A percentile compares a stretch with the other conserved stretches of the same genome.
These are phyloP conservation scores for Lipomyces anomalus DNA, from an alignment of 805 yeast species.

Conservation along the genomic window DNA sequence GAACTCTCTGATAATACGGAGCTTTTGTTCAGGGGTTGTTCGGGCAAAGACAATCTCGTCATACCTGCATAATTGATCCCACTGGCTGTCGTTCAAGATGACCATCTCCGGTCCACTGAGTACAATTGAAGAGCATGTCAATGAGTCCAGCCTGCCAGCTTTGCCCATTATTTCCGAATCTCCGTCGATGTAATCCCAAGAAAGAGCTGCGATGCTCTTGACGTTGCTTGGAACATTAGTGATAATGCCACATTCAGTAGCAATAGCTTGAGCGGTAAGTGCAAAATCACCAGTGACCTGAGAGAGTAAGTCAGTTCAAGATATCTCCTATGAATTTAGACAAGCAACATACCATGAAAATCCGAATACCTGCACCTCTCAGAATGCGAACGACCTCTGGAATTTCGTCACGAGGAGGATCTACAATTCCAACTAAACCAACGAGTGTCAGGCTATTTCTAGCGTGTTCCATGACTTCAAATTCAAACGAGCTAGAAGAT, in stretches of 20 bases:
- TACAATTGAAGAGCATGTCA: conserved; percentile 6
- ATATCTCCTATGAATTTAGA: conserved; percentile 93
- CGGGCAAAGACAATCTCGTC: conserved; percentile 40
- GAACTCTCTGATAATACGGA: conserved; percentile 44
- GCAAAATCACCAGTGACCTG: conserved; percentile 68
- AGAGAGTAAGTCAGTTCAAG: too few species aligned
- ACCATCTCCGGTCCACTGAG: conserved; percentile 8
- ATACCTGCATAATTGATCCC: conserved; percentile 39
- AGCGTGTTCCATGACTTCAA: conserved; percentile 1
- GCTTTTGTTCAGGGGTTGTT: conserved; percentile 47
- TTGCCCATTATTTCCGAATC: background rate
- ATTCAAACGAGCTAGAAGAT: too few species aligned
- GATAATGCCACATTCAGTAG: conserved; percentile 53
- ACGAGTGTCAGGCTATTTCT: conserved; percentile 45
- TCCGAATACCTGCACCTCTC: conserved; percentile 87
- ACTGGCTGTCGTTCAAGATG: conserved; percentile 34
- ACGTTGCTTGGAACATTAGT: conserved; percentile 27
- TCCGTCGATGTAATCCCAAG: background rate
- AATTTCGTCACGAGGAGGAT: conserved; percentile 91
- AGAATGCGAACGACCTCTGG: conserved; percentile 63
- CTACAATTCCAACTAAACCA: conserved; percentile 91
- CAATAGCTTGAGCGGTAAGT: conserved; percentile 60
- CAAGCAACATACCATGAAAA: too few species aligned
- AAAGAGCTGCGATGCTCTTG: too few species aligned
- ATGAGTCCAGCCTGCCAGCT: too few species aligned